Evolutionary conservation across 352 stramenopile species (phyloP).

Genomic region (Phytophthora sp.): DNA sequence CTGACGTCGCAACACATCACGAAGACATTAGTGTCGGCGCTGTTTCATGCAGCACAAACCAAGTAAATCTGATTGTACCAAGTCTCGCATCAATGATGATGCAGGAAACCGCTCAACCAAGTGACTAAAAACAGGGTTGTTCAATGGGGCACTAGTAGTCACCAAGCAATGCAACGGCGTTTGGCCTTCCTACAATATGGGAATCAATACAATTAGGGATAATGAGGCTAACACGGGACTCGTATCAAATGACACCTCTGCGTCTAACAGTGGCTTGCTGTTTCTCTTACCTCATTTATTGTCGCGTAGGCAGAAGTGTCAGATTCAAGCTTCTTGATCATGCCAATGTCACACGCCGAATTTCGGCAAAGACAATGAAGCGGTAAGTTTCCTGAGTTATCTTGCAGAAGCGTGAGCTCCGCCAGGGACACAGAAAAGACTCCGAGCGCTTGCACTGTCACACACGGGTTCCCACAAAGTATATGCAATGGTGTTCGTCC

Average conservation of each 20-base stretch:
- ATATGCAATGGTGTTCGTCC: conserved; percentile 62
- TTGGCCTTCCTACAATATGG: conserved; percentile 32
- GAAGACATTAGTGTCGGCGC: conserved; percentile 4
- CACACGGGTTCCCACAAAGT: conserved; percentile 51
- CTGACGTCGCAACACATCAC: conserved; percentile 19
- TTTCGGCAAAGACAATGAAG: conserved; percentile 66
- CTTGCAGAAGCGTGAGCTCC: conserved; percentile 39
- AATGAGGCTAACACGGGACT: too few species aligned
- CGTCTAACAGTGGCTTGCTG: too few species aligned
- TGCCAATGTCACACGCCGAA: conserved; percentile 43
- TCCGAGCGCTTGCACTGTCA: conserved; percentile 46
- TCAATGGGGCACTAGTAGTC: conserved; percentile 24
- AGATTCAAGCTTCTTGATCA: conserved; percentile 42
- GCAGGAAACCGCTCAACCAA: conserved; percentile 42
- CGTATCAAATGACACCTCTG: too few species aligned
- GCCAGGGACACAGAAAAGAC: conserved; percentile 41
- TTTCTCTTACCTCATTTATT: conserved; percentile 49
- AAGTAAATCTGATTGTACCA: conserved; percentile 25
- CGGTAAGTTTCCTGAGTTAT: conserved; percentile 49
- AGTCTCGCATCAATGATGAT: conserved; percentile 41
- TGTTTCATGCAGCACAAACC: too few species aligned
- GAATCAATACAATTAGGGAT: not conserved
- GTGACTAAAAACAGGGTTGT: conserved; percentile 42
- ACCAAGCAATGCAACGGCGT: conserved; percentile 59
- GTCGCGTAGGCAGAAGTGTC: conserved; percentile 36